Evolutionary conservation across 129 eudicot species (phyloP).

Genomic region (Chrysanthemum makinoi): DNA sequence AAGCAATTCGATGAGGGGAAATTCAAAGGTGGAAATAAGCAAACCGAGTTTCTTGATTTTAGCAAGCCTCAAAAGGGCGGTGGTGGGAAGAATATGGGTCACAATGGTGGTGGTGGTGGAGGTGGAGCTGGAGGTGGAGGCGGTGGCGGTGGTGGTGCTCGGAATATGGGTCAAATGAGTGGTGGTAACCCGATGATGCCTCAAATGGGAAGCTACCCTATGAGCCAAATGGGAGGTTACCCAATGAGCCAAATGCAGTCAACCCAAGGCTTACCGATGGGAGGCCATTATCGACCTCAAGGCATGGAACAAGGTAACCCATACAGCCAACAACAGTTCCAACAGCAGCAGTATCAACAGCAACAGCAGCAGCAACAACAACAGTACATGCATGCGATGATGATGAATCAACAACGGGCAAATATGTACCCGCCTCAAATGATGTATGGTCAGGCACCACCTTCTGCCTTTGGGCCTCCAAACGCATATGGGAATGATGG

Average conservation of each 20-base stretch:
- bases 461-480: conserved; percentile 56
- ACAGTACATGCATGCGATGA: conserved; percentile 84
- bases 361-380: conserved; percentile 46
- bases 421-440: conserved; percentile 55
- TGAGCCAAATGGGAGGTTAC: conserved; percentile 49
- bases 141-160: conserved; percentile 22
- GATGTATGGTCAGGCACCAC: conserved; percentile 55
- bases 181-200: conserved; percentile 39
- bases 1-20: conserved; percentile 43
- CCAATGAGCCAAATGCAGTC: conserved; percentile 52
- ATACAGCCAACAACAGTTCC: conserved; percentile 31
- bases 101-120: conserved; percentile 32
- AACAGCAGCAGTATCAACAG: conserved; percentile 25
- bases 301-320: conserved; percentile 61
- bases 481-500: conserved; percentile 44
- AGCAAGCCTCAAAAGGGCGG: conserved; percentile 45
- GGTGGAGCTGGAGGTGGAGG: conserved; percentile 25
- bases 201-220: conserved; percentile 35
- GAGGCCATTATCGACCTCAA: conserved; percentile 29
- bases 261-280: conserved; percentile 49
- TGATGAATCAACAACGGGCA: conserved; percentile 80
- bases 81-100: conserved; percentile 28
- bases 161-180: conserved; percentile 38
- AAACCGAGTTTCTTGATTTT: conserved; percentile 41
- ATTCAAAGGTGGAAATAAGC: conserved; percentile 40